Conservation (phyloP, 208 protist genomes). For the Acanthamoeba divionensis region DNA sequence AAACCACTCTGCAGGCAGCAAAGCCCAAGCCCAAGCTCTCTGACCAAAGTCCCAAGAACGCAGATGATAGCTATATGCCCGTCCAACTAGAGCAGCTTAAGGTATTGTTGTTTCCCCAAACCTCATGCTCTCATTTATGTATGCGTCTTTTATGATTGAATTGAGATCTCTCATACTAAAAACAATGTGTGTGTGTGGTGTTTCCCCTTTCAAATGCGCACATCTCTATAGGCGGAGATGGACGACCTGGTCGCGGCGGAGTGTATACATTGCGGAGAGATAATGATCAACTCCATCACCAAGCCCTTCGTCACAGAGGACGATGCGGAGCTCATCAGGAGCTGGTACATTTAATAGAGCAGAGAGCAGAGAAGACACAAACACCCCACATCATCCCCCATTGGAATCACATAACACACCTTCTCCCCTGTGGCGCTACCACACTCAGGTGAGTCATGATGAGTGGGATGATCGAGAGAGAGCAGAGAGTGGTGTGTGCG, state of each 20-base stretch:
- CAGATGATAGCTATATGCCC: not conserved
- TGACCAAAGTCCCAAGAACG: not conserved
- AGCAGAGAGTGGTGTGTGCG: too few relatives aligned
- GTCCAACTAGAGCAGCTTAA: not conserved
- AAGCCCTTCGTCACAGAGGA: slow-evolving; percentile 61
- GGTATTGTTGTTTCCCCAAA: not conserved
- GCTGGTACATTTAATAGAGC: not conserved
- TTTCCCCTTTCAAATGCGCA: not conserved
- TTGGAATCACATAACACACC: too few relatives aligned
- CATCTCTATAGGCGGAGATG: slow-evolving; percentile 30
- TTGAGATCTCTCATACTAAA: not conserved
- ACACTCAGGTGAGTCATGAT: too few relatives aligned
- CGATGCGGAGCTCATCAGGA: not conserved
- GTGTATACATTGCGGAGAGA: slow-evolving; percentile 59
- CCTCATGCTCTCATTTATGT: not conserved
- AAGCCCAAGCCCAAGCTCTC: not conserved
- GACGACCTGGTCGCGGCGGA: slow-evolving; percentile 58
- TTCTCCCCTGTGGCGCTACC: too few relatives aligned
- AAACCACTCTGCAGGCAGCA: not conserved
- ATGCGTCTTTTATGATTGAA: not conserved
- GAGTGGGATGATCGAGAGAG: too few relatives aligned
- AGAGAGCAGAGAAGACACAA: not conserved
- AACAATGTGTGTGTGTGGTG: not conserved
- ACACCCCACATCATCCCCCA: too few relatives aligned
- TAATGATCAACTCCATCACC: slow-evolving; percentile 54